A percentile compares a stretch with the other conserved stretches of the same genome.
phyloP scores from a whole-genome alignment of 108 stramenopile species.

The Mayamaea pseudoterrestris region DNA sequence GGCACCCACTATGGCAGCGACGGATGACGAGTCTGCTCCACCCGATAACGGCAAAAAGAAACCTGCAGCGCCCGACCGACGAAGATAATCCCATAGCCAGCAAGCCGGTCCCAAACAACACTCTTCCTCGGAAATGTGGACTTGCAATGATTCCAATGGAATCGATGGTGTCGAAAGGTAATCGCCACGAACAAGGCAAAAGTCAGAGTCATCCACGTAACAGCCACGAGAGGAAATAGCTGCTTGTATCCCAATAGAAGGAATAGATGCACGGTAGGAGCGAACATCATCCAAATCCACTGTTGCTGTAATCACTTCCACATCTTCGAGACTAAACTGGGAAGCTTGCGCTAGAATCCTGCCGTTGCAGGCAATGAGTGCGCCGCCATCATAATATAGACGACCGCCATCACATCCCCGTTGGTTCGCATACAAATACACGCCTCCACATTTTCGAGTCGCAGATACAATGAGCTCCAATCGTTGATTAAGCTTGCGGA shows the following conservation, averaged over 20 bases:
- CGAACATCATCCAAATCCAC: constrained; percentile 93
- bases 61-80: constrained; percentile 85
- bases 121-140: constrained; percentile 87
- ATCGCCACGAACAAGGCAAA: background rate
- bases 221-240: constrained; percentile 1
- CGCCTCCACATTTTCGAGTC: constrained; percentile 91
- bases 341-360: constrained; percentile 82
- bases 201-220: constrained; percentile 17
- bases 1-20: constrained; percentile 90
- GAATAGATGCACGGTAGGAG: constrained; percentile 73
- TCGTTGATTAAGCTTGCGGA: constrained; percentile 76
- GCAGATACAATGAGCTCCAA: constrained; percentile 81
- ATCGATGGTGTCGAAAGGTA: background rate
- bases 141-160: constrained; percentile 12
- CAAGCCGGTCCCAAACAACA: constrained; percentile 96
- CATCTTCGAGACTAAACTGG: constrained; percentile 88
- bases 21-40: constrained; percentile 92
- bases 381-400: constrained; percentile 92
- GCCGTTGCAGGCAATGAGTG: constrained; percentile 91
- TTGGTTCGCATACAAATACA: constrained; percentile 97
- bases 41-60: constrained; percentile 95
- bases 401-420: constrained; percentile 95
- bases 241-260: constrained; percentile 86
- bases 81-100: constrained; percentile 99
- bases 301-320: constrained; percentile 86